These are phyloP conservation scores for Naumovozyma dairenensis DNA, from an alignment of 805 yeast species.

Conservation along the genomic window DNA sequence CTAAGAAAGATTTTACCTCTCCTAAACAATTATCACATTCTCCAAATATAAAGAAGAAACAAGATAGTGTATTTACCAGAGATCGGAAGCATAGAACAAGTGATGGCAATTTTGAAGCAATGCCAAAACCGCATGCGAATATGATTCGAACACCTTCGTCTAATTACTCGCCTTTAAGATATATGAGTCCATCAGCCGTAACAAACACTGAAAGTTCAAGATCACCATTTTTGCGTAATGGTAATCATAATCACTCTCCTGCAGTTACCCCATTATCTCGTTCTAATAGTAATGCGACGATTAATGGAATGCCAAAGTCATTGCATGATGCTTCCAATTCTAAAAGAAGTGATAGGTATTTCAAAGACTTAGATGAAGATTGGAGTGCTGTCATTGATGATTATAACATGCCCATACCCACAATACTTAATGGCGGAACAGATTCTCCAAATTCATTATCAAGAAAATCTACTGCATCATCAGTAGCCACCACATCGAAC, in stretches of 20 bases:
- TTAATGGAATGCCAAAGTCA: conserved; percentile 1
- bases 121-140: conserved; percentile 20
- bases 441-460: conserved; percentile 16
- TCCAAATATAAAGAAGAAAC: no score
- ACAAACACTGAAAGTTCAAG: conserved; percentile 12
- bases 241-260: conserved; percentile 8
- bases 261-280: neutral
- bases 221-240: conserved; percentile 7
- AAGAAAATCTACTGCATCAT: conserved; percentile 11
- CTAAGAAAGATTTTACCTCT: no score
- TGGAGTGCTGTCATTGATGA: conserved; percentile 76
- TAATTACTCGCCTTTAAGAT: conserved; percentile 22
- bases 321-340: conserved; percentile 3
- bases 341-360: conserved; percentile 30
- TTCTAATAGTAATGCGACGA: conserved; percentile 3
- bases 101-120: conserved; percentile 24
- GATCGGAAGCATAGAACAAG: neutral
- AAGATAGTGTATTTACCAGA: neutral
- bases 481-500: conserved; percentile 14
- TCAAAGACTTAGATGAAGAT: conserved; percentile 76
- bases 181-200: conserved; percentile 11
- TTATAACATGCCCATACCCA: conserved; percentile 28
- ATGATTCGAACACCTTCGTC: conserved; percentile 13
- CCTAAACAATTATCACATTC: no score
- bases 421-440: conserved; percentile 23